Percentiles rank a stretch among this genome's conserved stretches.
phyloP scores from a whole-genome alignment of 768 basidiomycete genomes.

The Peribolospora baueri region DNA sequence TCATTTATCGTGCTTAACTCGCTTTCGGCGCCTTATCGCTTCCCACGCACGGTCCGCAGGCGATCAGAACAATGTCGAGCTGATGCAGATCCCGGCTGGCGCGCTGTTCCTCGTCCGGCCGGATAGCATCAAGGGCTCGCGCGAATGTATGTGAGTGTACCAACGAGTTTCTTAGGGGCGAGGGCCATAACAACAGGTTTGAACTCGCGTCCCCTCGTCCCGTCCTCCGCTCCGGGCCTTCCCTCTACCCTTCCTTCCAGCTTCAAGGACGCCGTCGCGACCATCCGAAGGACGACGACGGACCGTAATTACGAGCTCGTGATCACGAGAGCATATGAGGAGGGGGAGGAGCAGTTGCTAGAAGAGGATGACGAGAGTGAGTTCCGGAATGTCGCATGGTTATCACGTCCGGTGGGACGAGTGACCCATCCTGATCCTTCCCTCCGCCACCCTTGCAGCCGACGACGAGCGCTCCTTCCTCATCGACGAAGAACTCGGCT shows the following conservation, averaged over 20 bases:
- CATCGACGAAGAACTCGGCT: conserved; percentile 70
- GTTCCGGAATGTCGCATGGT: conserved; percentile 14
- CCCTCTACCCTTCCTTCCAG: conserved; percentile 22
- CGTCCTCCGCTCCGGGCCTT: not conserved
- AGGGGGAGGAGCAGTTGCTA: conserved; percentile 79
- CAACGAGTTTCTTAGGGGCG: not conserved
- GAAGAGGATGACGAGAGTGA: conserved; percentile 58
- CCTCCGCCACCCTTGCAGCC: conserved; percentile 27
- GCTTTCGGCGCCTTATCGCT: not conserved
- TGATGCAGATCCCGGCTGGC: conserved; percentile 78
- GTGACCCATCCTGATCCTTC: not conserved
- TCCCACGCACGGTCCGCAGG: conserved; percentile 26
- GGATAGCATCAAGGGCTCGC: conserved; percentile 64
- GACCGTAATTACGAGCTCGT: conserved; percentile 61
- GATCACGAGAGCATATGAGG: conserved; percentile 87
- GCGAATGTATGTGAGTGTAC: conserved; percentile 79
- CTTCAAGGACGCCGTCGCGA: conserved; percentile 85
- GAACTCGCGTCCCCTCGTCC: not conserved
- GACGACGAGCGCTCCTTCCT: conserved; percentile 85
- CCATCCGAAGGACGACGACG: conserved; percentile 54
- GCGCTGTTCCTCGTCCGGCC: conserved; percentile 77
- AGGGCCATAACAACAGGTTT: not conserved
- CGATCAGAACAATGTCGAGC: conserved; percentile 80
- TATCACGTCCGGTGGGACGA: not conserved
- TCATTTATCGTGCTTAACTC: too few relatives aligned